phyloP scores from a whole-genome alignment of 1,284 basidiomycete species.

The Golubevia sp. region DNA sequence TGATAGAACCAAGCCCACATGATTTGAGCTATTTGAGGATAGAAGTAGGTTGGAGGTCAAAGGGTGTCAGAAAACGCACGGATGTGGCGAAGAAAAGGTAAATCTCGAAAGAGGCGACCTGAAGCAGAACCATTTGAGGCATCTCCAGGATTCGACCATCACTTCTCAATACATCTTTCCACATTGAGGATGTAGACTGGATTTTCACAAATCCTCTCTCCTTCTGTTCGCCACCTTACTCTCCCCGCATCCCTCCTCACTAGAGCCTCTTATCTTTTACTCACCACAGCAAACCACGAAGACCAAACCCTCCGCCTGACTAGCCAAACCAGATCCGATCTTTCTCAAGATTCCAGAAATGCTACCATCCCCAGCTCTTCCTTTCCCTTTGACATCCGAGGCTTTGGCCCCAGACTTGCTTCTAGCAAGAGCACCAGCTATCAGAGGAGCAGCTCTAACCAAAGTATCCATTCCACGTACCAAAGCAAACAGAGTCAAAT shows the following conservation, averaged over 20 bases:
- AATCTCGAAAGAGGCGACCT: too few species aligned
- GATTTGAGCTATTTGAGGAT: conserved; percentile 25
- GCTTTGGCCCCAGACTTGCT: conserved; percentile 2
- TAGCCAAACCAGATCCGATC: neutral
- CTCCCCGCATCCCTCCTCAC: neutral
- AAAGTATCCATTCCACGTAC: conserved; percentile 48
- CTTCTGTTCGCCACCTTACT: too few species aligned
- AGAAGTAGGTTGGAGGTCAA: too few species aligned
- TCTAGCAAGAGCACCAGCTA: neutral
- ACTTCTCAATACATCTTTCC: neutral
- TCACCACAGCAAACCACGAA: conserved; percentile 43
- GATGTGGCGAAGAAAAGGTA: too few species aligned
- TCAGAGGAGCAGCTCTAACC: conserved; percentile 25
- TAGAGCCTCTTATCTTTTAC: neutral
- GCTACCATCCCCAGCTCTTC: neutral
- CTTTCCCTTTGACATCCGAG: neutral
- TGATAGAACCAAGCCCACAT: conserved; percentile 59
- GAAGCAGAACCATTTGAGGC: too few species aligned
- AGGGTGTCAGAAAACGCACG: neutral
- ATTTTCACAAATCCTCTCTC: too few species aligned
- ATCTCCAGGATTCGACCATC: too few species aligned
- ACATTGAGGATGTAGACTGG: neutral
- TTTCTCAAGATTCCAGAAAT: too few species aligned
- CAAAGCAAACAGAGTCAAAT: conserved; percentile 45
- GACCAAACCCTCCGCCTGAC: conserved; percentile 40